These are phyloP conservation scores for Alternaria ethzedia DNA, from an alignment of 2,329 filamentous ascomycete species.

Conservation along the genomic window DNA sequence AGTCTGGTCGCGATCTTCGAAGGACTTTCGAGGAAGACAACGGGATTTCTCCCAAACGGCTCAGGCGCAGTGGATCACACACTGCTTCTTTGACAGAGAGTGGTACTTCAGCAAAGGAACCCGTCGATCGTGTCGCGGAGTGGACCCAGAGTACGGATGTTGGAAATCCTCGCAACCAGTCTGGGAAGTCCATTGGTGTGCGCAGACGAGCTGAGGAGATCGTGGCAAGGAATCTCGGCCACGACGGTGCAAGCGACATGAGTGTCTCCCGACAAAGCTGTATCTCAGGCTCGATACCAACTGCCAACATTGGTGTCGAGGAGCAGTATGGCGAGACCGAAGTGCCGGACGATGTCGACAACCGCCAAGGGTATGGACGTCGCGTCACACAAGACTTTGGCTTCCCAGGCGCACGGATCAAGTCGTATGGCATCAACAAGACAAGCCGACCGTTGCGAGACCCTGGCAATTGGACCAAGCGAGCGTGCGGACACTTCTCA, in stretches of 20 bases:
- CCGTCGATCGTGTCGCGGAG: conserved; percentile 1
- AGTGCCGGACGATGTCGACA: conserved; percentile 36
- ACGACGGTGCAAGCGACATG: conserved; percentile 32
- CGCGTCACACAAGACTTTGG: conserved; percentile 43
- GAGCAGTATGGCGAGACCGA: conserved; percentile 20
- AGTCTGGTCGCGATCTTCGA: conserved; percentile 32
- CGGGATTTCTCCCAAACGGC: neutral
- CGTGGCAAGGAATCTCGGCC: conserved; percentile 24
- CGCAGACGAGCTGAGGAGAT: conserved; percentile 12
- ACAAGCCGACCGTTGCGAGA: conserved; percentile 23
- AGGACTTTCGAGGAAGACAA: conserved; percentile 15
- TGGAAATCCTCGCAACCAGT: conserved; percentile 6
- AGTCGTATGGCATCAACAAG: conserved; percentile 17
- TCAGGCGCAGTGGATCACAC: conserved; percentile 13
- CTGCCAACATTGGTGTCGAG: conserved; percentile 18
- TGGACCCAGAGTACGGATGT: conserved; percentile 5
- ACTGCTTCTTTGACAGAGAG: conserved; percentile 17
- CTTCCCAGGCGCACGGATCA: conserved; percentile 41
- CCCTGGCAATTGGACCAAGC: conserved; percentile 34
- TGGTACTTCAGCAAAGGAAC: conserved; percentile 4
- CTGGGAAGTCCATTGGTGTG: conserved; percentile 12
- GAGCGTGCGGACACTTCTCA: conserved; percentile 40
- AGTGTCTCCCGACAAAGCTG: conserved; percentile 18
- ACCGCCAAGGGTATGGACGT: conserved; percentile 38
- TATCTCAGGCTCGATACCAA: conserved; percentile 3